These are phyloP conservation scores for Lathyrus tuberosus DNA, from an alignment of 306 rosid species.

Conservation along the genomic window DNA sequence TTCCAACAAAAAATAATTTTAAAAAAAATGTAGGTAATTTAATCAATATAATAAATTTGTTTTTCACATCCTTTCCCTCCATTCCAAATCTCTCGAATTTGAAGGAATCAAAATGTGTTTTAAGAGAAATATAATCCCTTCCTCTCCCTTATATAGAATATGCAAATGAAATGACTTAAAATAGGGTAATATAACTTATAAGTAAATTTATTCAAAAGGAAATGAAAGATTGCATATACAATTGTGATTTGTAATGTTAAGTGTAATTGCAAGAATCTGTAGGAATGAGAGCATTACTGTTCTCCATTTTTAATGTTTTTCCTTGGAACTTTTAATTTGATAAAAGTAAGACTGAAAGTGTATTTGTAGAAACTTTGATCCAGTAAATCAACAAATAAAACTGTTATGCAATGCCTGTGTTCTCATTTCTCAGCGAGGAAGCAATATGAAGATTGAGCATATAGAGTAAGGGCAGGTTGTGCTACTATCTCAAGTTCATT, in stretches of 20 bases:
- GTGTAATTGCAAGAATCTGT: background rate
- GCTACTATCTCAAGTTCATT: conserved; percentile 32
- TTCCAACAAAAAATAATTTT: too few relatives aligned
- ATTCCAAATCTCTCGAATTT: too few relatives aligned
- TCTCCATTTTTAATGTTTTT: conserved; percentile 1
- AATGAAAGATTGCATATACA: too few relatives aligned
- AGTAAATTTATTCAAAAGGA: too few relatives aligned
- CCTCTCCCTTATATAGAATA: too few relatives aligned
- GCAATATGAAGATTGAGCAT: conserved; percentile 3
- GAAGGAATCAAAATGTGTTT: too few relatives aligned
- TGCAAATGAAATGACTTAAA: too few relatives aligned
- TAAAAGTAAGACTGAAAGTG: background rate
- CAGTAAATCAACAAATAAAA: conserved; percentile 27
- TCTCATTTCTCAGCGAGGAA: background rate
- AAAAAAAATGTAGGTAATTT: too few relatives aligned
- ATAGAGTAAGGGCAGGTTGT: background rate
- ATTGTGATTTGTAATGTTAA: background rate
- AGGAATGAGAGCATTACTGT: background rate
- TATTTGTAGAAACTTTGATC: background rate
- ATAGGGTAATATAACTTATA: too few relatives aligned
- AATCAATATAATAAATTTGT: too few relatives aligned
- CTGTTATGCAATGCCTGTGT: background rate
- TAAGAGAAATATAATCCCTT: too few relatives aligned
- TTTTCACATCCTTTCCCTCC: too few relatives aligned
- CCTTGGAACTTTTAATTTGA: background rate